Conservation (phyloP, 495 filamentous ascomycete species). For the Penicillium paxilli region DNA sequence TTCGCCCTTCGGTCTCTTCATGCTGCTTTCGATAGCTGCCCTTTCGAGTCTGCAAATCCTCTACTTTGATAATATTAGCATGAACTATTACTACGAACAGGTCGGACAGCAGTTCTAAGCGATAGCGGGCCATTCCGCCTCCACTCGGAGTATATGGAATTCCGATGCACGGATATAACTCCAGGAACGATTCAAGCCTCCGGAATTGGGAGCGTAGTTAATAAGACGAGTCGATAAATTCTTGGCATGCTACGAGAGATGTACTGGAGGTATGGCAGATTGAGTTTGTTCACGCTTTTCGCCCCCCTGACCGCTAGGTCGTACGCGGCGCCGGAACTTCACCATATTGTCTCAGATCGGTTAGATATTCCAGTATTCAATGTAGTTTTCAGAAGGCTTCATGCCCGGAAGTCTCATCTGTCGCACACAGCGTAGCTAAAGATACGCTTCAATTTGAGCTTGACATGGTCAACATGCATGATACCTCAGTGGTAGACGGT, state of each 20-base stretch:
- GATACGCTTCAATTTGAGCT: background rate
- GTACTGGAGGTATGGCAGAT: background rate
- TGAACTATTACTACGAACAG: background rate
- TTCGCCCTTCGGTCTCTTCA: no score
- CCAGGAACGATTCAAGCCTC: background rate
- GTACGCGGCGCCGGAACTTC: conserved; percentile 5
- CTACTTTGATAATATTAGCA: no score
- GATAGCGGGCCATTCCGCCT: background rate
- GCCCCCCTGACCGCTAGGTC: conserved; percentile 4
- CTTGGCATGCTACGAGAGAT: background rate
- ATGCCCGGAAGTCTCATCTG: background rate
- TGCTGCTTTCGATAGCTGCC: no score
- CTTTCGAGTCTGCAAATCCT: no score
- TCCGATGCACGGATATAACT: background rate
- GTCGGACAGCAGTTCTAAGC: conserved; percentile 1
- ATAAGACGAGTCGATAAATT: background rate
- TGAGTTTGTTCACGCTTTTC: background rate
- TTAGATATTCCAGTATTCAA: background rate
- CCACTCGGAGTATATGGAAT: conserved; percentile 14
- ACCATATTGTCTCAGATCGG: conserved; percentile 15
- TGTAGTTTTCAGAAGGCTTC: background rate
- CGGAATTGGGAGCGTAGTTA: background rate
- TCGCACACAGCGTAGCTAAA: conserved; percentile 1
- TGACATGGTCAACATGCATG: background rate
- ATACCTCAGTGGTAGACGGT: background rate